Evolutionary conservation across 371 early-diverging fungal species (phyloP).

Genomic region (Rhizopus stolonifer): DNA sequence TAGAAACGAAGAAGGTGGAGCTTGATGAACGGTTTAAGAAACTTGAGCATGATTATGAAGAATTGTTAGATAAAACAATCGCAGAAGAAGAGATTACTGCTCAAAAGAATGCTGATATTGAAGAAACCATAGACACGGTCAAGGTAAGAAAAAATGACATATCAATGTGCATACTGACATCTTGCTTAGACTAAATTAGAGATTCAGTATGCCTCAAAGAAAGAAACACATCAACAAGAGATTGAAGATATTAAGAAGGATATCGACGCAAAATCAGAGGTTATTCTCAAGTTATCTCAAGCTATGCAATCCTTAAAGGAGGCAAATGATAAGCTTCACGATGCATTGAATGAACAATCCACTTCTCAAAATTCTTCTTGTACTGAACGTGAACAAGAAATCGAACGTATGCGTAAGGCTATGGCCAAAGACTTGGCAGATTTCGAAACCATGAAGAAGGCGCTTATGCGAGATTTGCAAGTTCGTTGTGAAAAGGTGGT

Average conservation of each 20-base stretch:
- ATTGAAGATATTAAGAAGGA: slow-evolving; percentile 72
- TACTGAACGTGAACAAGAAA: slow-evolving; percentile 80
- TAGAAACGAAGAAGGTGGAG: slow-evolving; percentile 69
- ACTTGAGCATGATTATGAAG: slow-evolving; percentile 88
- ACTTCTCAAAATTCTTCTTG: slow-evolving; percentile 15
- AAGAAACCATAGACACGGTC: slow-evolving; percentile 76
- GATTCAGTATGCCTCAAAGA: slow-evolving; percentile 18
- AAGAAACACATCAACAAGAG: slow-evolving; percentile 74
- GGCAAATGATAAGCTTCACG: slow-evolving; percentile 19
- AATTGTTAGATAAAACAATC: slow-evolving; percentile 90
- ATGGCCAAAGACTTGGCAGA: slow-evolving; percentile 92
- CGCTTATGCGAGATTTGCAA: slow-evolving; percentile 93
- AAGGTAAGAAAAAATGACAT: slow-evolving; percentile 42
- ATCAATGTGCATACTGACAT: slow-evolving; percentile 3
- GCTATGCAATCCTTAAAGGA: slow-evolving; percentile 41
- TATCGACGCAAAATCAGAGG: slow-evolving; percentile 70
- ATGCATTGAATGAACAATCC: slow-evolving; percentile 35
- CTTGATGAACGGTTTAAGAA: slow-evolving; percentile 70
- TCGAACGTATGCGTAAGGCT: slow-evolving; percentile 85
- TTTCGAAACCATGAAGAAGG: slow-evolving; percentile 96
- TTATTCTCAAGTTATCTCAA: slow-evolving; percentile 62
- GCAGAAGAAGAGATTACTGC: slow-evolving; percentile 79
- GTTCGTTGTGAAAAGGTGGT: slow-evolving; percentile 94
- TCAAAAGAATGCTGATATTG: slow-evolving; percentile 64
- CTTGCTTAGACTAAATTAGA: not conserved